Base-by-base conservation (phyloP, 129 eudicot species). In the Dittrichia graveolens region DNA sequence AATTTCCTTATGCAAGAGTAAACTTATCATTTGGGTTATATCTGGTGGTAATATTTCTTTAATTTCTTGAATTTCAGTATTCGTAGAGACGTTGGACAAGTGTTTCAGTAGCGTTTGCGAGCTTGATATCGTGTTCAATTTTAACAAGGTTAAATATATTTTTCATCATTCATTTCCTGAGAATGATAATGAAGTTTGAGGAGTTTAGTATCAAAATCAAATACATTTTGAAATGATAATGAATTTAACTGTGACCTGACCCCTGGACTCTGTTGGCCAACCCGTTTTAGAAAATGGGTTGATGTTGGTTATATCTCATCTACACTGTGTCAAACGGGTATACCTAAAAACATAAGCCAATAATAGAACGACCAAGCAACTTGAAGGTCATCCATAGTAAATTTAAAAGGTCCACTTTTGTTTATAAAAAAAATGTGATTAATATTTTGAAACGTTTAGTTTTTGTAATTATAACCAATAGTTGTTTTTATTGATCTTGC, bases 61-160 rank as follows among this genome's bases (percentile, higher is more conserved):
- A 62, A 37, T 71, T 24, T 74, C 43, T 77, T 74, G 57, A 13
- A 50, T 80, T 80, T 58, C 89, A 94, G 98, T 90, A 50, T 94
- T 94, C 18, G 97, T 94, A 79, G 98, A 94, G 87, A 83, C 96
- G 16, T 52, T 94, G 85, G 97, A 94, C 85, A 90, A 81, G 74
- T 94, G 89, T 77, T 94, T 87, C 85, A 84, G 84, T 64, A 90
- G 86, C 62, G 97, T 90, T 15, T 88, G 97, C 57, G 98, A 94
- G 91, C 96, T 90, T 7, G 93, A 90, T 74, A 65, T 90, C 31
- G 92, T 94, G 61, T 90, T 87, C 89, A 90, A 88, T 73, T 87
- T 83, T 78, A 82, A 79, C 75, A 90, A 94, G 98, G 98, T 91
- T 55, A 64, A 41, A 19, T 64, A 61, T 61, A 65, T 72, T 67